Evolutionary conservation across 208 protist genomes (phyloP).

Genomic region (Angomonas ambiguus): DNA sequence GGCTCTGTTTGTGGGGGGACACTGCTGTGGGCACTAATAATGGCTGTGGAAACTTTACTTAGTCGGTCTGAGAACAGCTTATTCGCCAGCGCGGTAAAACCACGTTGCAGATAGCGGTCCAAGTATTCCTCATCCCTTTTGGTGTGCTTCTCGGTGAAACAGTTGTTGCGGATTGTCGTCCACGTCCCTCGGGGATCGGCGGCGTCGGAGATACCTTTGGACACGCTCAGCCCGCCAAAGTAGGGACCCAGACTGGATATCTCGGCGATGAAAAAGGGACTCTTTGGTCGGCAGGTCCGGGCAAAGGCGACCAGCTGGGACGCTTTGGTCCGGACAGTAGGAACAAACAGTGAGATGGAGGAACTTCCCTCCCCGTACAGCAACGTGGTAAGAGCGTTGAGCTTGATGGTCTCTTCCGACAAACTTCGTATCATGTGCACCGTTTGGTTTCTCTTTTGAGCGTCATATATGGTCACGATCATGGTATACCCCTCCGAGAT

Average conservation of each 20-base stretch:
- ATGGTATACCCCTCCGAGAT: conserved; percentile 89
- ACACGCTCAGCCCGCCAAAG: conserved; percentile 60
- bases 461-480: conserved; percentile 89
- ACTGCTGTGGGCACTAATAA: conserved; percentile 70
- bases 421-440: conserved; percentile 88
- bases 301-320: conserved; percentile 86
- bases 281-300: conserved; percentile 84
- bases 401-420: conserved; percentile 74
- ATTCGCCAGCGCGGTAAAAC: conserved; percentile 81
- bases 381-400: conserved; percentile 78
- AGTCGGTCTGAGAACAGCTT: conserved; percentile 87
- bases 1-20: conserved; percentile 62
- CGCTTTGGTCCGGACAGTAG: conserved; percentile 59
- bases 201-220: conserved; percentile 46
- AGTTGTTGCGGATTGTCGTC: conserved; percentile 70
- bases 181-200: conserved; percentile 72
- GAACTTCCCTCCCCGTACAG: conserved; percentile 88
- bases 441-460: conserved; percentile 70
- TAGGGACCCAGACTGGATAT: conserved; percentile 69
- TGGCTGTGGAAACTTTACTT: conserved; percentile 65
- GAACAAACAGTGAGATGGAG: conserved; percentile 87
- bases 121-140: conserved; percentile 58
- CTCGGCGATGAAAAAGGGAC: conserved; percentile 86
- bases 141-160: conserved; percentile 46
- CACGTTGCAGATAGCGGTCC: conserved; percentile 69